These are phyloP conservation scores for Parachaetomium inaequale DNA, from an alignment of 495 filamentous ascomycete species.

Conservation along the genomic window DNA sequence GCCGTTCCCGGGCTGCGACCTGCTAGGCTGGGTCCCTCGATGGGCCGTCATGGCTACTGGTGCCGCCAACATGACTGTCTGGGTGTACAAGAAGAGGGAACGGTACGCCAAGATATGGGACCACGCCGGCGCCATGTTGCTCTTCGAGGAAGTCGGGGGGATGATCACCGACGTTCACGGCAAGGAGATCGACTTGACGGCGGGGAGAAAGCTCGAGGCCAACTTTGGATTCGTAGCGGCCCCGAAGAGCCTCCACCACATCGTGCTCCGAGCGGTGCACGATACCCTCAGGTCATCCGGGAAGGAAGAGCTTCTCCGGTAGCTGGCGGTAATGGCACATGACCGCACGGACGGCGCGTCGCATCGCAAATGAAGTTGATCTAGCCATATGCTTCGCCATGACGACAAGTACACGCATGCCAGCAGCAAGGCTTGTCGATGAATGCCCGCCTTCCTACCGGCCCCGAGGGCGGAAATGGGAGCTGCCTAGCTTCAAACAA, in stretches of 20 bases:
- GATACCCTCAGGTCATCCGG: constrained; percentile 31
- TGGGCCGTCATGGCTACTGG: constrained; percentile 61
- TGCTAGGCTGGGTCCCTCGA: constrained; percentile 62
- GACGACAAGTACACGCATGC: neutral
- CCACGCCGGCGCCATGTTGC: constrained; percentile 65
- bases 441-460: neutral
- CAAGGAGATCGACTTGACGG: constrained; percentile 45
- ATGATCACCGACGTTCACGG: constrained; percentile 60
- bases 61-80: constrained; percentile 57
- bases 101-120: constrained; percentile 68
- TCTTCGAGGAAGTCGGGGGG: constrained; percentile 63
- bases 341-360: neutral
- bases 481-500: neutral
- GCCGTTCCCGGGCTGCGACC: constrained; percentile 50
- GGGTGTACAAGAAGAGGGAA: constrained; percentile 52
- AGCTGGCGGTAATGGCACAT: neutral
- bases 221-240: constrained; percentile 52
- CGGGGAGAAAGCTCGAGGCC: constrained; percentile 43
- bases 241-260: constrained; percentile 33
- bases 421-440: neutral
- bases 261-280: constrained; percentile 36
- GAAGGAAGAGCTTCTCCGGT: constrained; percentile 11
- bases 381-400: neutral
- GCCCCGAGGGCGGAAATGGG: too few relatives aligned
- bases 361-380: neutral